Conservation (phyloP, 2,329 filamentous ascomycete genomes). For the Penicillium brasilianum region DNA sequence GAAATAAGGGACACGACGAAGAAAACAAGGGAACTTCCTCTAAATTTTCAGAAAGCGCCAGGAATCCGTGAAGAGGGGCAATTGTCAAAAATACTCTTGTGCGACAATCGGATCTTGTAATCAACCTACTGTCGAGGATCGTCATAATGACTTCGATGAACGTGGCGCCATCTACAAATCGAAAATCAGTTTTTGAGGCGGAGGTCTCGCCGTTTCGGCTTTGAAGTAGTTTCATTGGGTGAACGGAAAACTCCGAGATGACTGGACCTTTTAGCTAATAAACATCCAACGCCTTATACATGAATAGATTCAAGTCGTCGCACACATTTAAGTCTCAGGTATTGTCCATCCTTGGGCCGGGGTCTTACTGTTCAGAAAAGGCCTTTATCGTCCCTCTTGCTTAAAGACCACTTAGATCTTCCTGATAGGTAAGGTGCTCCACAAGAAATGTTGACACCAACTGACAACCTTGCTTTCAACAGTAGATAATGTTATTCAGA, state of each 20-base stretch:
- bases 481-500: background rate
- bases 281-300: background rate
- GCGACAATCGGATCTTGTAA: background rate
- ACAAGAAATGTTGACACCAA: no score
- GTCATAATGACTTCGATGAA: background rate
- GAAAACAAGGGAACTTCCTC: background rate
- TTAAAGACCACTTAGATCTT: background rate
- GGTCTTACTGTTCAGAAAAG: background rate
- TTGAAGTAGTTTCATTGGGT: background rate
- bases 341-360: background rate
- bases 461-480: background rate
- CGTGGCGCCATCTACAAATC: background rate
- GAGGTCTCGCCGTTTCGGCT: background rate
- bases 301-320: background rate
- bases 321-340: background rate
- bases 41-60: background rate
- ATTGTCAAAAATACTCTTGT: background rate
- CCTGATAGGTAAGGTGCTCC: background rate
- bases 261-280: background rate
- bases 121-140: background rate
- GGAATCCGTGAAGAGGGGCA: background rate
- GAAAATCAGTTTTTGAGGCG: background rate
- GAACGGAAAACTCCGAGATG: background rate
- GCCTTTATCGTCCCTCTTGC: background rate
- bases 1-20: background rate